Base-by-base conservation (phyloP, 140 eudicot species). In the Senecio squalidus region DNA sequence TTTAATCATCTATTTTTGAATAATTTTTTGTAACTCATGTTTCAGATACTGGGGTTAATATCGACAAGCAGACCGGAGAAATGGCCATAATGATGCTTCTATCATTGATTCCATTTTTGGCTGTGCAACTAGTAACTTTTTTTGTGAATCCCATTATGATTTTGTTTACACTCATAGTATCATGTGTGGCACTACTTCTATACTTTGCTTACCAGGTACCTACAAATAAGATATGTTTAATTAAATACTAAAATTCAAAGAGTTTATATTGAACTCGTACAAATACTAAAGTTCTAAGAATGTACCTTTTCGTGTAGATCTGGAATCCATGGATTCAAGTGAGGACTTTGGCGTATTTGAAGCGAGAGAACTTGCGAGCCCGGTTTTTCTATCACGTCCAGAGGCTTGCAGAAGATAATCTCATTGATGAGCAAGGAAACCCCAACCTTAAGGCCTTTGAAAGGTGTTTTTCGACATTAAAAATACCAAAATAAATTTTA, bases 21-120 rank as follows among this genome's bases (percentile, higher is more conserved):
- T n/a, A n/a, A n/a, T n/a, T n/a, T n/a, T n/a, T n/a, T n/a, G n/a
- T n/a, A n/a, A n/a, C 28, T 27, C 1, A 17, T 55, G 17, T 36
- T 36, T 13, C 29, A 55, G 72, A 67, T 67, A 55, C 13, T n/a
- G 64, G 72, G 21, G 58, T 55, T 55, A 43, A 67, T 22, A 44
- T 67, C 11, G 57, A 67, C 17, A 6, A 67, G 20, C 23, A 5
- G 48, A 67, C 64, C 0, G 48, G 72, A 29, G 2, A 6, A 2
- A 9, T 55, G 20, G 72, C 46, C 0, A 9, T 5, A 4, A 67
- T 55, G 9, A 67, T 67, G 72, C 65, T 67, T 67, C 47, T 67
- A 20, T 67, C 65, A 1, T 18, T 67, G 72, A 44, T 67, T 9
- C 72, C 72, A 0, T 67, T 55, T 24, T 64, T 48, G 16, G 29